Percentiles rank a stretch among this genome's conserved stretches.
These are phyloP conservation scores for Tanozyma kutaoensis DNA, from an alignment of 805 yeast species.

Conservation along the genomic window DNA sequence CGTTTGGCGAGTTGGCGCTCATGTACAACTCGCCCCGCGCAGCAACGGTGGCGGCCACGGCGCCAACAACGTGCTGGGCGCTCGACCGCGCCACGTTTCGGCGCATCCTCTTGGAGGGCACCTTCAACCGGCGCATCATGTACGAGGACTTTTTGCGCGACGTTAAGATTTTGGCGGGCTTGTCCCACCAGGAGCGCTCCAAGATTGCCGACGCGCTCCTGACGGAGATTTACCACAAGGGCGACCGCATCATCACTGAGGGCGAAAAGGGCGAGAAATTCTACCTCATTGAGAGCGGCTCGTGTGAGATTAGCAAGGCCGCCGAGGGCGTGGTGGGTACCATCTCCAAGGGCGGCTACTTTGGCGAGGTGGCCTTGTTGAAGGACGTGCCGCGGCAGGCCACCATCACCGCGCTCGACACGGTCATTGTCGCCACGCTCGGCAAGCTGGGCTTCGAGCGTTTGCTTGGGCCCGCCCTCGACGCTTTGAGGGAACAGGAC, in stretches of 20 bases:
- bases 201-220: slow-evolving; percentile 91
- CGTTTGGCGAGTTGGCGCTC: slow-evolving; percentile 93
- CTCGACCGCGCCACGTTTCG: slow-evolving; percentile 89
- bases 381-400: slow-evolving; percentile 93
- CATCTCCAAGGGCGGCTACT: slow-evolving; percentile 75
- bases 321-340: slow-evolving; percentile 47
- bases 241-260: slow-evolving; percentile 65
- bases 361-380: slow-evolving; percentile 90
- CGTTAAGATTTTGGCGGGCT: slow-evolving; percentile 65
- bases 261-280: slow-evolving; percentile 54
- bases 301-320: slow-evolving; percentile 58
- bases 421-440: slow-evolving; percentile 79
- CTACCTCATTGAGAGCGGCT: slow-evolving; percentile 52
- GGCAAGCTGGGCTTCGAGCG: slow-evolving; percentile 91
- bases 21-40: slow-evolving; percentile 98
- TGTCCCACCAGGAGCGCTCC: slow-evolving; percentile 71
- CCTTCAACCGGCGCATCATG: slow-evolving; percentile 80
- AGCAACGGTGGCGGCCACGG: slow-evolving; percentile 67
- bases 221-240: slow-evolving; percentile 58
- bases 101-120: slow-evolving; percentile 79
- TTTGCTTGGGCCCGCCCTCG: slow-evolving; percentile 88
- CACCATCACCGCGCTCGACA: slow-evolving; percentile 64
- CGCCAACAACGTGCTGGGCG: slow-evolving; percentile 59
- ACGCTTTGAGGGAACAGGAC: slow-evolving; percentile 72
- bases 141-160: slow-evolving; percentile 81